Evolutionary conservation across 148 eudicot species (phyloP), one percentile per base, ranked within the genome.

Genomic region (Silene conica): DNA sequence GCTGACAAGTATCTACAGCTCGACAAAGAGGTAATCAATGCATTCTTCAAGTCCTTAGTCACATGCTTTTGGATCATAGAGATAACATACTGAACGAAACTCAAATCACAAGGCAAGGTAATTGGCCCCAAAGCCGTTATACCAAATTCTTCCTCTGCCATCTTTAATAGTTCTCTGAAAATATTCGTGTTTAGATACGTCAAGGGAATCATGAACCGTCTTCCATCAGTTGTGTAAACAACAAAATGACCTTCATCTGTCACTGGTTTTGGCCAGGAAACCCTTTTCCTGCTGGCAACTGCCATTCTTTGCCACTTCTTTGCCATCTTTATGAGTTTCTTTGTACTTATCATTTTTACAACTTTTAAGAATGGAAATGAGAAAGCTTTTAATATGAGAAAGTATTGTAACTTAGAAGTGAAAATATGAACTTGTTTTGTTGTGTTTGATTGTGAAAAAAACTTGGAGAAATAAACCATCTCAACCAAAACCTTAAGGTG

Each of bases 281-380:
- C 68, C n/a, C 25, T 31, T 59, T 54, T 74, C 65, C 81, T 67
- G 59, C 72, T 79, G 5, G 65, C 63, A 10, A 43, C 63, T 25
- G 82, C 74, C 22, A 74, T 41, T 54, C 15, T 74, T 41, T 70
- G 78, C 72, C 82, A 75, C 78, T 74, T 79, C 52, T n/a, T 75
- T 25, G 78, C 82, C 59, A 79, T 65, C 23, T 63, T 75, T 23
- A 63, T 63, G 56, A 79, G 74, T 28, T 66, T 70, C 66, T 79
- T 79, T 23, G 82, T 21, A 72, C 78, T 79, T 13, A 75, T 70
- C 82, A 79, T 79, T 50, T 58, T 71, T 25, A 8, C 5, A 4
- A 43, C 0, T 16, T 63, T 63, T 31, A 31, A 3, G 19, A n/a
- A n/a, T n/a, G n/a, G n/a, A n/a, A n/a, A n/a, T n/a, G n/a, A n/a